phyloP scores from a whole-genome alignment of 495 filamentous ascomycete genomes.

The Penicillium flavigenum region DNA sequence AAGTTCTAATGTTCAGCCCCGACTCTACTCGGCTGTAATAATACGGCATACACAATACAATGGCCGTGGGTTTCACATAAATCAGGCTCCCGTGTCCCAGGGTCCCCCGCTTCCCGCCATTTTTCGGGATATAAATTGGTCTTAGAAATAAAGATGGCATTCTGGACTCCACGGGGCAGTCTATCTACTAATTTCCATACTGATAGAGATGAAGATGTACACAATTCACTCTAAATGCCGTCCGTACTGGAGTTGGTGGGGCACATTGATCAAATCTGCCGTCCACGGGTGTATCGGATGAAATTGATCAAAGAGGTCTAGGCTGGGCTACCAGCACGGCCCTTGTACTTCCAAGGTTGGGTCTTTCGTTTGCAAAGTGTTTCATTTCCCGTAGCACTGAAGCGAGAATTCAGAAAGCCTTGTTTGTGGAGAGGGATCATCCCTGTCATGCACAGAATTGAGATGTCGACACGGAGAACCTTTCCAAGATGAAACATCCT shows the following conservation, averaged over 20 bases:
- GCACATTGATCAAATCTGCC: not conserved
- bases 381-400: not conserved
- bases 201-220: not conserved
- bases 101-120: not conserved
- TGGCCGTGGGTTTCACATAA: not conserved
- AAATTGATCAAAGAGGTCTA: not conserved
- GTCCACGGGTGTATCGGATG: not conserved
- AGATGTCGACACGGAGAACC: slow-evolving; percentile 11
- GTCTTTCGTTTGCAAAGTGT: not conserved
- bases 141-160: not conserved
- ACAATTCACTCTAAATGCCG: not conserved
- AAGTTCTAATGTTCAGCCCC: not conserved
- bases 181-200: not conserved
- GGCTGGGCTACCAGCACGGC: not conserved
- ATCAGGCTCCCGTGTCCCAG: not conserved
- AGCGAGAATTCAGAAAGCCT: not conserved
- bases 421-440: not conserved
- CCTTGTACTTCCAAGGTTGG: not conserved
- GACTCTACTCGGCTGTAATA: slow-evolving; percentile 1
- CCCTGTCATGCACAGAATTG: not conserved
- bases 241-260: not conserved
- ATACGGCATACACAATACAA: not conserved
- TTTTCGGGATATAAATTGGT: slow-evolving; percentile 1
- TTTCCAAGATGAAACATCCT: slow-evolving; percentile 18
- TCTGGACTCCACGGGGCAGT: not conserved